Conservation (phyloP, 1,139 yeast species). For the Diutina rugosa region DNA sequence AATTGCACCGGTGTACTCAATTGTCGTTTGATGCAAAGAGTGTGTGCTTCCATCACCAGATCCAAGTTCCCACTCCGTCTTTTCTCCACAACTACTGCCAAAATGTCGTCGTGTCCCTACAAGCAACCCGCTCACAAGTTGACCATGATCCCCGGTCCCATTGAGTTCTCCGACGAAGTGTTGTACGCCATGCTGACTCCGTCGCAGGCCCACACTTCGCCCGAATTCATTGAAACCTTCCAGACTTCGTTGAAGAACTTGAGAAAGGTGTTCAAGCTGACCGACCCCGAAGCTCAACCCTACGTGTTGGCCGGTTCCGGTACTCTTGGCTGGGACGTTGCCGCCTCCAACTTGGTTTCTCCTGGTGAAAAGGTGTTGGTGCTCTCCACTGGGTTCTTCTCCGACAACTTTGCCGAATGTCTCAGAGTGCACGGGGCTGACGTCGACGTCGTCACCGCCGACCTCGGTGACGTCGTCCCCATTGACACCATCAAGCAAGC, state of each 20-base stretch:
- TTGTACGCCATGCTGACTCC: slow-evolving; percentile 76
- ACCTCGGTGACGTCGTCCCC: slow-evolving; percentile 62
- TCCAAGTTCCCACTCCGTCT: background rate
- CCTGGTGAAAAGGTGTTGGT: slow-evolving; percentile 66
- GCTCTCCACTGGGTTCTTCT: slow-evolving; percentile 85
- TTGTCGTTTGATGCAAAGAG: background rate
- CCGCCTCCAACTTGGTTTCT: slow-evolving; percentile 61
- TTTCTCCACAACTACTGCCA: background rate
- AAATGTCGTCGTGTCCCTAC: slow-evolving; percentile 5
- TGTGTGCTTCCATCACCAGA: background rate
- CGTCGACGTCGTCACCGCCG: slow-evolving; percentile 55
- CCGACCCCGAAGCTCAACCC: slow-evolving; percentile 56
- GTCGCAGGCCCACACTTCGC: slow-evolving; percentile 84
- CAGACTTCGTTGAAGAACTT: slow-evolving; percentile 54
- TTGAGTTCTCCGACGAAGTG: slow-evolving; percentile 76
- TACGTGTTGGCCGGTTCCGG: slow-evolving; percentile 84
- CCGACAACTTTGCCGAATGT: slow-evolving; percentile 77
- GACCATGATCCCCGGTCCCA: slow-evolving; percentile 88
- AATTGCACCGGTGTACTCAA: background rate
- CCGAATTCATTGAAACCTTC: slow-evolving; percentile 68
- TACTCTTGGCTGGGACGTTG: slow-evolving; percentile 91
- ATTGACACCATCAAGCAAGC: slow-evolving; percentile 41
- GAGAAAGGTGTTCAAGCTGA: slow-evolving; percentile 63
- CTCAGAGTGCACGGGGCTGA: slow-evolving; percentile 60
- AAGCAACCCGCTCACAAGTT: slow-evolving; percentile 39